Evolutionary conservation across 2,329 filamentous ascomycete species (phyloP).

Genomic region (Paecilomyces sp.): DNA sequence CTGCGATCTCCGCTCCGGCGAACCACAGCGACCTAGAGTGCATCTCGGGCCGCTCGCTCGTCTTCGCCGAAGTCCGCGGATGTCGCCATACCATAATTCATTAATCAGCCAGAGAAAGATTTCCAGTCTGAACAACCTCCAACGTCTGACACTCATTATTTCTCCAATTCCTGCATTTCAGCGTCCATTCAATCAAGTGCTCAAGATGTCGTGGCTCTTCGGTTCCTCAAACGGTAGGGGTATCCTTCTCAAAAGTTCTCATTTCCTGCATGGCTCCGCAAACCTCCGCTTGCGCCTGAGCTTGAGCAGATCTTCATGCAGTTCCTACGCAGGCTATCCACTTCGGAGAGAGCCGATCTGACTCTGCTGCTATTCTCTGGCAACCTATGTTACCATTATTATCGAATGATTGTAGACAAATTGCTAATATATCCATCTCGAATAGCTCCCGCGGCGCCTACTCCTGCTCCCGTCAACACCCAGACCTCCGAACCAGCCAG

Average conservation of each 20-base stretch:
- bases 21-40: conserved; percentile 11
- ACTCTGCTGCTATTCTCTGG: neutral
- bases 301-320: neutral
- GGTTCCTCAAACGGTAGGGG: conserved; percentile 26
- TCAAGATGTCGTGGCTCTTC: conserved; percentile 29
- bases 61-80: neutral
- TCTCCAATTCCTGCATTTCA: neutral
- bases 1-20: conserved; percentile 12
- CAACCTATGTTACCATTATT: neutral
- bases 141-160: neutral
- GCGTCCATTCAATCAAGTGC: neutral
- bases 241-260: neutral
- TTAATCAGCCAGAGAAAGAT: conserved; percentile 11
- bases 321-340: neutral
- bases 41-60: conserved; percentile 1
- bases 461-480: conserved; percentile 14
- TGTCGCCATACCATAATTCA: conserved; percentile 6
- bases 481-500: conserved; percentile 13
- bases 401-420: neutral
- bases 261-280: conserved; percentile 1
- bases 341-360: neutral
- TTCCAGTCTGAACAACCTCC: neutral
- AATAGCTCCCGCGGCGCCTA: neutral
- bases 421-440: neutral
- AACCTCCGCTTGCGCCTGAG: neutral